These are phyloP conservation scores for Acer yangbiense DNA, from an alignment of 345 rosid genomes.

Conservation along the genomic window DNA sequence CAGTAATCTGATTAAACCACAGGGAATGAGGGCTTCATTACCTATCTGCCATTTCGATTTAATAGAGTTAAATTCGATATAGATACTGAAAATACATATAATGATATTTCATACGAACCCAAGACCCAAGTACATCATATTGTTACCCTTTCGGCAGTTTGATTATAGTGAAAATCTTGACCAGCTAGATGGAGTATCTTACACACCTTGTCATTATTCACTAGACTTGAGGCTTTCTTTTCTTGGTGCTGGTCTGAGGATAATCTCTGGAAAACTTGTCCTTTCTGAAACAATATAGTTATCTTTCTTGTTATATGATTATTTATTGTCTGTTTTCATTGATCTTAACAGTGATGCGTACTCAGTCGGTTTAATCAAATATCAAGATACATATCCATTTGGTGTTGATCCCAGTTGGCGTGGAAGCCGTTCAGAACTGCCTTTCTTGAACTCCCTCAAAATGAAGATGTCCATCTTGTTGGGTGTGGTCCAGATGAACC, in stretches of 20 bases:
- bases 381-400: constrained; percentile 83
- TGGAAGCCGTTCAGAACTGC: constrained; percentile 95
- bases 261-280: background rate
- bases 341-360: constrained; percentile 66
- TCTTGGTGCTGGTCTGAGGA: background rate
- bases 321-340: constrained; percentile 19
- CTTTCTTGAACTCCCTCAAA: constrained; percentile 91
- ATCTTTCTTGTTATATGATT: constrained; percentile 1
- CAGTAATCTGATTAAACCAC: constrained; percentile 1
- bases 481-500: constrained; percentile 94
- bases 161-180: background rate
- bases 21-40: background rate
- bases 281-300: background rate
- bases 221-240: background rate
- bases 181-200: constrained; percentile 4
- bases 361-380: constrained; percentile 74
- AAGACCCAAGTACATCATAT: background rate
- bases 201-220: background rate
- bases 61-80: background rate
- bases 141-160: background rate
- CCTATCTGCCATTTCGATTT: background rate
- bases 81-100: constrained; percentile 4
- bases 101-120: background rate
- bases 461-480: constrained; percentile 98
- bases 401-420: constrained; percentile 99